Evolutionary conservation across 2,329 filamentous ascomycete genomes (phyloP).

Genomic region (Fusarium anthophilum): DNA sequence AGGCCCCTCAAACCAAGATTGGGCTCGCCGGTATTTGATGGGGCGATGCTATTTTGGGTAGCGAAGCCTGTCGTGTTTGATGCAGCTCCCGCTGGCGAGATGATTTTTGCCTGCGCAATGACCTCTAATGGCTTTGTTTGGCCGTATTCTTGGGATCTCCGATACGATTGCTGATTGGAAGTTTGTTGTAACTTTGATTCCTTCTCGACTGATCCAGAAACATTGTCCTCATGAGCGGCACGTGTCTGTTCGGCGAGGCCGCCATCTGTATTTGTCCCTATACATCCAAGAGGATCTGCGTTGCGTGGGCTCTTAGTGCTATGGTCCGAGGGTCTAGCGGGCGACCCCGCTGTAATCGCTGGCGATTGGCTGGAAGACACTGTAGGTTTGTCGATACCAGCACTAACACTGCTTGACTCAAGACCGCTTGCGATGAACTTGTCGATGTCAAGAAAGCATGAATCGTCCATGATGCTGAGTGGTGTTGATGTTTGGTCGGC

Average conservation of each 20-base stretch:
- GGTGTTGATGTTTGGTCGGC: conserved; percentile 44
- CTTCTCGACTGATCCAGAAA: conserved; percentile 4
- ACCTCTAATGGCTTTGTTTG: not conserved
- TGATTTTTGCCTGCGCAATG: conserved; percentile 24
- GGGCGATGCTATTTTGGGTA: conserved; percentile 42
- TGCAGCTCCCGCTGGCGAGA: conserved; percentile 28
- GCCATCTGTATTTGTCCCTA: conserved; percentile 21
- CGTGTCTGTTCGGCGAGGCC: conserved; percentile 27
- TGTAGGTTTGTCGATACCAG: conserved; percentile 31
- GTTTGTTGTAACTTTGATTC: not conserved
- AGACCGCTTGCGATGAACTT: conserved; percentile 15
- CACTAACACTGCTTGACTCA: conserved; percentile 24
- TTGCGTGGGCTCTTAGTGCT: conserved; percentile 20
- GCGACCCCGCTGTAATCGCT: conserved; percentile 15
- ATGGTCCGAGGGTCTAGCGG: conserved; percentile 14
- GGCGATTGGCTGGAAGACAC: conserved; percentile 29
- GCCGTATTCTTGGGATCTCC: not conserved
- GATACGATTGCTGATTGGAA: conserved; percentile 1
- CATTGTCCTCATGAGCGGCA: conserved; percentile 26
- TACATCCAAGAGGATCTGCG: conserved; percentile 27
- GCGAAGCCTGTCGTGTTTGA: conserved; percentile 29
- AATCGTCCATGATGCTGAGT: conserved; percentile 44
- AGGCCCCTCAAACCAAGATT: conserved; percentile 36
- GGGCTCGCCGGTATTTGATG: conserved; percentile 32
- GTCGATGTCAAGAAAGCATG: conserved; percentile 27